Evolutionary conservation across 2,329 filamentous ascomycete genomes (phyloP).

Genomic region (Diaporthe citri): DNA sequence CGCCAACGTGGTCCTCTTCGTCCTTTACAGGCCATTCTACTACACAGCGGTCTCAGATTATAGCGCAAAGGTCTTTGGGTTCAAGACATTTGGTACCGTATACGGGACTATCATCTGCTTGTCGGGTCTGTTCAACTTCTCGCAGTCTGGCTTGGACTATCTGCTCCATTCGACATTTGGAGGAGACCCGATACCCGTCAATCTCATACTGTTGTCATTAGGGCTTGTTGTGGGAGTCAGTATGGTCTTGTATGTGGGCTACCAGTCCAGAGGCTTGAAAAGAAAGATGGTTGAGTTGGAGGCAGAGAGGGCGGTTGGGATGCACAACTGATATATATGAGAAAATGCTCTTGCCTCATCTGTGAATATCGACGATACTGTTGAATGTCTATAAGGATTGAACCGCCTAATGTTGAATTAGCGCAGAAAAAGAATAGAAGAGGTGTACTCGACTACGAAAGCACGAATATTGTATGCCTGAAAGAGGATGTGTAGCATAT

Average conservation of each 20-base stretch:
- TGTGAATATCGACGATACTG: background rate
- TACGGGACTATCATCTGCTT: slow-evolving; percentile 92
- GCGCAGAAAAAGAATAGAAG: background rate
- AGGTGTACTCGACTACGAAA: too few relatives aligned
- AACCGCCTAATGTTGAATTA: background rate
- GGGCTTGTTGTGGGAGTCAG: slow-evolving; percentile 74
- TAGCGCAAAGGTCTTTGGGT: slow-evolving; percentile 91
- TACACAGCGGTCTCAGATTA: slow-evolving; percentile 94
- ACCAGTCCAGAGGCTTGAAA: slow-evolving; percentile 54
- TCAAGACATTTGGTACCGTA: slow-evolving; percentile 92
- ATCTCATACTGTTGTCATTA: slow-evolving; percentile 73
- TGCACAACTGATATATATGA: slow-evolving; percentile 3
- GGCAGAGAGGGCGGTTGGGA: slow-evolving; percentile 46
- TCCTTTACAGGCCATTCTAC: slow-evolving; percentile 88
- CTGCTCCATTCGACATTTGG: slow-evolving; percentile 80
- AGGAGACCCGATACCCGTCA: slow-evolving; percentile 82
- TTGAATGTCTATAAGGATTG: background rate
- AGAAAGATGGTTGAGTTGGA: slow-evolving; percentile 49
- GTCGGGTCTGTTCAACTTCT: slow-evolving; percentile 86
- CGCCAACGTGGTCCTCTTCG: slow-evolving; percentile 81
- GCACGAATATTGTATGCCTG: background rate
- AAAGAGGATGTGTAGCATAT: background rate
- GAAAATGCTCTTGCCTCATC: background rate
- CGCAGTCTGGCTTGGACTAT: slow-evolving; percentile 83
- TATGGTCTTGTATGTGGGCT: slow-evolving; percentile 75